Evolutionary conservation across 2,329 filamentous ascomycete species (phyloP).

Genomic region (Aspergillus transmontanensis): DNA sequence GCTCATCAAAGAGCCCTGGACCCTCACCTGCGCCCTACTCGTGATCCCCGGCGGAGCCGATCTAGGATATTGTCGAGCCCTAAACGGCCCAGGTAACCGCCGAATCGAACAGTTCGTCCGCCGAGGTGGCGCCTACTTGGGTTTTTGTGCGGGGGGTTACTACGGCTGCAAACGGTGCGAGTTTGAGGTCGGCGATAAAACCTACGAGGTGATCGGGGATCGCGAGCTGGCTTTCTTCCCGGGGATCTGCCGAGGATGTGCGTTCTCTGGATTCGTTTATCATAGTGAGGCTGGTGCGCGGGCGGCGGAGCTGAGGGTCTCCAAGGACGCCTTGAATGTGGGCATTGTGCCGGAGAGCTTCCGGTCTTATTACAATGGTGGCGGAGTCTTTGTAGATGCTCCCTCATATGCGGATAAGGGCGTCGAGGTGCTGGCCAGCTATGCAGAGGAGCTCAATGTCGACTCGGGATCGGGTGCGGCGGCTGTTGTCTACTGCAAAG

Average conservation of each 20-base stretch:
- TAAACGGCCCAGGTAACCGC: constrained; percentile 87
- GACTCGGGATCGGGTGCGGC: constrained; percentile 73
- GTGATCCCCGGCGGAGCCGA: constrained; percentile 96
- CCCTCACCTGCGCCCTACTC: constrained; percentile 79
- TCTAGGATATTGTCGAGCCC: constrained; percentile 80
- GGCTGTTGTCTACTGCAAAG: constrained; percentile 79
- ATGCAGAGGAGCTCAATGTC: constrained; percentile 72
- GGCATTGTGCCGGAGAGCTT: constrained; percentile 64
- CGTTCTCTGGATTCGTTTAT: constrained; percentile 89
- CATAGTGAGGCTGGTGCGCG: constrained; percentile 81
- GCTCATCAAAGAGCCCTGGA: constrained; percentile 90
- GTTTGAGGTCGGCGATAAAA: constrained; percentile 82
- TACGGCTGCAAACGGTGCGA: constrained; percentile 82
- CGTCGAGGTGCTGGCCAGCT: constrained; percentile 81
- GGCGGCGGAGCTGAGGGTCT: constrained; percentile 68
- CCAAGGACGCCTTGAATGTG: constrained; percentile 59
- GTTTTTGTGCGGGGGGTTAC: constrained; percentile 93
- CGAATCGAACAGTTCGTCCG: constrained; percentile 84
- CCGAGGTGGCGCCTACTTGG: constrained; percentile 80
- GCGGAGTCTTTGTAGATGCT: constrained; percentile 87
- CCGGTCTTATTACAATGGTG: constrained; percentile 87
- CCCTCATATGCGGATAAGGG: constrained; percentile 62
- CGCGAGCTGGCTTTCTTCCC: constrained; percentile 89
- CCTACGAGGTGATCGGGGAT: constrained; percentile 80
- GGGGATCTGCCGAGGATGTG: constrained; percentile 79